These are phyloP conservation scores for Aristolochia californica DNA, from an alignment of 164 flowering plant genomes.

Conservation along the genomic window DNA sequence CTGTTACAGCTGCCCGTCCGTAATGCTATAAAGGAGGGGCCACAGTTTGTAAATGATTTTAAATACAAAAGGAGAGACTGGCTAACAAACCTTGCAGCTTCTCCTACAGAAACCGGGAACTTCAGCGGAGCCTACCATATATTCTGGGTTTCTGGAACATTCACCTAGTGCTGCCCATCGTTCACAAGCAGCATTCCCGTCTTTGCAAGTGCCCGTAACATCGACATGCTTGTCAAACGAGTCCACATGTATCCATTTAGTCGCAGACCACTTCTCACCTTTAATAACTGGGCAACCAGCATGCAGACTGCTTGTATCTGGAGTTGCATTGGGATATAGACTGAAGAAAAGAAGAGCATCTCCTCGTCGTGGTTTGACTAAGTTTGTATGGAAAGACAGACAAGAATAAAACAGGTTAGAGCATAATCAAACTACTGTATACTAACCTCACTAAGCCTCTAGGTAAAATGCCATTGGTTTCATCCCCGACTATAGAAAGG, in stretches of 20 bases:
- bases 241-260: constrained; percentile 96
- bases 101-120: constrained; percentile 74
- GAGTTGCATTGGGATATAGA: constrained; percentile 57
- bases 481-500: too few species aligned
- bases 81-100: constrained; percentile 74
- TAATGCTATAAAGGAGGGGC: neutral
- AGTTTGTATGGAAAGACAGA: neutral
- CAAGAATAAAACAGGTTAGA: constrained; percentile 1
- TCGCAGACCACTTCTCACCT: constrained; percentile 99
- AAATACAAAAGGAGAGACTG: neutral
- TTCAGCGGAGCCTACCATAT: constrained; percentile 79
- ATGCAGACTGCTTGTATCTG: constrained; percentile 74
- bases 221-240: constrained; percentile 46
- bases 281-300: constrained; percentile 88
- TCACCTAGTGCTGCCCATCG: constrained; percentile 90
- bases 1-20: too few species aligned
- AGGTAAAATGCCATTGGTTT: too few species aligned
- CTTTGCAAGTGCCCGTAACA: constrained; percentile 28
- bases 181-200: constrained; percentile 56
- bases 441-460: too few species aligned
- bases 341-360: constrained; percentile 95
- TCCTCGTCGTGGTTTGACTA: constrained; percentile 85
- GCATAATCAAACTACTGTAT: too few species aligned
- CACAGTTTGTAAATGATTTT: neutral
- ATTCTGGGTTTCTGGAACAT: constrained; percentile 78